Evolutionary conservation across 2,329 filamentous ascomycete species (phyloP).

Genomic region (Raffaelea albimanens): DNA sequence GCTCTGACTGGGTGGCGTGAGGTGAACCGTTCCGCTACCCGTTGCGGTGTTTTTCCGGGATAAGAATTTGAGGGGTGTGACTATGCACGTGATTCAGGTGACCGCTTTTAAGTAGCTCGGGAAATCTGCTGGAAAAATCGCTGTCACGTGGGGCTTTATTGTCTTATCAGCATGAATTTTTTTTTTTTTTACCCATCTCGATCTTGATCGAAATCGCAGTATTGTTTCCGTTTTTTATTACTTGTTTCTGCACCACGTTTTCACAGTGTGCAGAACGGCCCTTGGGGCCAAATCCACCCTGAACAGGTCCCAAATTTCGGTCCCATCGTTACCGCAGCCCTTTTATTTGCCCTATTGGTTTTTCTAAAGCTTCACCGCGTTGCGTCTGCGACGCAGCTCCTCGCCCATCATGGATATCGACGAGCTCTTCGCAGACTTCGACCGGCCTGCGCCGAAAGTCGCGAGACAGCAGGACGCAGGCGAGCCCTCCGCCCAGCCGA

Average conservation of each 20-base stretch:
- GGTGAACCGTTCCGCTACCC: background rate
- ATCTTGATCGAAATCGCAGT: no score
- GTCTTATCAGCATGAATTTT: background rate
- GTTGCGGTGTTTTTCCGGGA: conserved; percentile 13
- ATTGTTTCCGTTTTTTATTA: no score
- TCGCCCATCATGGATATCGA: conserved; percentile 43
- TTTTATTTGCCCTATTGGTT: no score
- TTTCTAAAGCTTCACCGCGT: no score
- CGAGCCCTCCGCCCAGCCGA: conserved; percentile 22
- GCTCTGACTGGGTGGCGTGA: conserved; percentile 14
- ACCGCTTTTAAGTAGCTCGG: background rate
- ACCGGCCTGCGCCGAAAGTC: conserved; percentile 44
- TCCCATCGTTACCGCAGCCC: no score
- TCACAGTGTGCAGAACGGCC: no score
- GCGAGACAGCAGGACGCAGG: conserved; percentile 23
- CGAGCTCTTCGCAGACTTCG: conserved; percentile 76
- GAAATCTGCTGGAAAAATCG: background rate
- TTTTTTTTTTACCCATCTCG: background rate
- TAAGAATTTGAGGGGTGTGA: conserved; percentile 6
- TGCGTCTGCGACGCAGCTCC: no score
- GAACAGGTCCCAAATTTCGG: no score
- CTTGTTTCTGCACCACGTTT: no score
- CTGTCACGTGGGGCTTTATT: background rate
- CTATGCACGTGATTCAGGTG: background rate
- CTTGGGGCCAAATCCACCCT: no score